Base-by-base conservation (phyloP, 148 eudicot species). In the Vaccinium corymbosum region DNA sequence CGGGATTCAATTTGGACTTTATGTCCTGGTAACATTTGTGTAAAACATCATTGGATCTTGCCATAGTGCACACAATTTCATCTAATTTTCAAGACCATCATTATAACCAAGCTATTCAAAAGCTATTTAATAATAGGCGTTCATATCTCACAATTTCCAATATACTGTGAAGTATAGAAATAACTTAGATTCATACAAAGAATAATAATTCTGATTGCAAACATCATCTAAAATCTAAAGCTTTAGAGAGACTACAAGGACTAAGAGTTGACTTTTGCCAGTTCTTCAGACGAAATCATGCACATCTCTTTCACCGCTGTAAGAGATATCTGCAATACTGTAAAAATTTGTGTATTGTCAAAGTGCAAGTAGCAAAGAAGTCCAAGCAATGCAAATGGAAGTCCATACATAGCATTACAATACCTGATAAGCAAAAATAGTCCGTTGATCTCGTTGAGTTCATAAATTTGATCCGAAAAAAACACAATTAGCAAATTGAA, bases 351-450 rank as follows among this genome's bases (percentile, higher is more conserved):
- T 42, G 52, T 20, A 83, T 83, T 35, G 51, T 68, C 16, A 51
- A 56, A 66, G 16, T 82, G 42, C 56, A 53, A 82, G 55, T 48
- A 48, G 75, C 0, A 27, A 52, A 35, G 73, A 57, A 86, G 76
- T 25, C 27, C 78, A 25, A 75, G 70, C 15, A 35, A 84, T 19
- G 35, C 9, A 53, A 79, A 84, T 73, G 56, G n/a, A 42, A 70
- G 42, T 14, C 48, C 48, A 15, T 72, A 80, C 38, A 3, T 35
- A 35, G 16, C 9, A 66, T 76, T 76, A 13, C 52, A 32, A 51
- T 82, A 94, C 98, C 94, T 95, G 98, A 89, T 93, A 95, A 85
- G 96, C 98, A 92, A 95, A 95, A 78, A 95, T 98, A 15, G 98
- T 94, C 72, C 98, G 90, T 86, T 94, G 98, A 85, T 94, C 98